A percentile compares a stretch with the other conserved stretches of the same genome.
phyloP scores from a whole-genome alignment of 129 eudicot genomes.

The Pulicaria dysenterica region DNA sequence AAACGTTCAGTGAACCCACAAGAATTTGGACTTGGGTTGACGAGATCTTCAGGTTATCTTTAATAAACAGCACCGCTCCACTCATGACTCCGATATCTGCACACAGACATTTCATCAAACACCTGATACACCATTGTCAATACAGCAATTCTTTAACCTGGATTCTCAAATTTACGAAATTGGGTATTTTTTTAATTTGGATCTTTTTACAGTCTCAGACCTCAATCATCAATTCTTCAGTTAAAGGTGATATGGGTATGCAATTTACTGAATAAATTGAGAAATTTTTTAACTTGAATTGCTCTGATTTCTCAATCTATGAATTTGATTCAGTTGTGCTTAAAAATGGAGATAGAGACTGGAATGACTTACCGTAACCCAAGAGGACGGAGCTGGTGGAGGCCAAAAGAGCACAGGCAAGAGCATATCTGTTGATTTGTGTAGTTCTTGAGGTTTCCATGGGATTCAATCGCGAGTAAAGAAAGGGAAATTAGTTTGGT shows the following conservation, averaged over 20 bases:
- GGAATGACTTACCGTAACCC: constrained; percentile 64
- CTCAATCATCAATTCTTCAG: neutral
- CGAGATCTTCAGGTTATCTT: constrained; percentile 58
- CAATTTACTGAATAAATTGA: neutral
- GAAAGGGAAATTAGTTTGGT: constrained; percentile 16
- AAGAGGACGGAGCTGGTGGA: constrained; percentile 83
- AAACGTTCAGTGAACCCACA: constrained; percentile 71
- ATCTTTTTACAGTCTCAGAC: neutral
- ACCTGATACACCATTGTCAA: neutral
- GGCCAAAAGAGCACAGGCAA: constrained; percentile 81
- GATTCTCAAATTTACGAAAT: neutral
- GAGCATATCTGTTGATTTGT: constrained; percentile 67
- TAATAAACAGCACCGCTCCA: constrained; percentile 75
- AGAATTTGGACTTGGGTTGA: constrained; percentile 60
- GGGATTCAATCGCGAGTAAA: neutral
- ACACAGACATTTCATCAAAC: constrained; percentile 26
- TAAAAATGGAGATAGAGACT: neutral
- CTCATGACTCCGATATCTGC: constrained; percentile 95
- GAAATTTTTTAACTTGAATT: neutral
- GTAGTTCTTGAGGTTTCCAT: constrained; percentile 21
- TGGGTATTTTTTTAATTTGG: neutral
- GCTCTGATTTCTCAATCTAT: neutral
- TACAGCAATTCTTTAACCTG: neutral
- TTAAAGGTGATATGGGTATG: neutral
- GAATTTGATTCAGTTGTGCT: neutral